These are phyloP conservation scores for Selaginella moellendorffii DNA, from an alignment of 75 land plant genomes.

Conservation along the genomic window DNA sequence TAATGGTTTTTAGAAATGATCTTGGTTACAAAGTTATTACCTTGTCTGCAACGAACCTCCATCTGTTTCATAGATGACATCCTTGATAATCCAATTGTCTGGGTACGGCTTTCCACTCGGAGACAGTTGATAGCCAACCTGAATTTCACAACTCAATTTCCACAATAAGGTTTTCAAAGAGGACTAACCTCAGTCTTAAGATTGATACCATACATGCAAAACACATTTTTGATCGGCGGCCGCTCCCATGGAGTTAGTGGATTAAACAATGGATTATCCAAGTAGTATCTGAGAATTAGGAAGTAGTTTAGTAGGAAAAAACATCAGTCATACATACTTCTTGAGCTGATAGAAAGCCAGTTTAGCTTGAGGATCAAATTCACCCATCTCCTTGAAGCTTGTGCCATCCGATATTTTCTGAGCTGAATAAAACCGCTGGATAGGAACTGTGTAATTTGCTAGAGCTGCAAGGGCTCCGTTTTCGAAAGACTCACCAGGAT, in stretches of 20 bases:
- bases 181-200: conserved; percentile 70
- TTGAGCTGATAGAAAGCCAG: too few species aligned
- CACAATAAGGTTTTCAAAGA: background rate
- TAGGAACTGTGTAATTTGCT: too few species aligned
- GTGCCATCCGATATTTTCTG: too few species aligned
- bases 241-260: conserved; percentile 98
- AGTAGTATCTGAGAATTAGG: conserved; percentile 85
- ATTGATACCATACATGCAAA: conserved; percentile 90
- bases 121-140: conserved; percentile 94
- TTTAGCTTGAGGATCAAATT: too few species aligned
- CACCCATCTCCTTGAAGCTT: too few species aligned
- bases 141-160: conserved; percentile 5
- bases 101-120: conserved; percentile 99
- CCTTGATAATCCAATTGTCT: conserved; percentile 93
- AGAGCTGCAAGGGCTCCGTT: too few species aligned
- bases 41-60: conserved; percentile 43
- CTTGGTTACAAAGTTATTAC: conserved; percentile 2
- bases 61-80: conserved; percentile 85
- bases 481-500: too few species aligned
- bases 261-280: conserved; percentile 83
- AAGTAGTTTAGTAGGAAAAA: too few species aligned
- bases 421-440: too few species aligned
- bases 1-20: background rate
- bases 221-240: conserved; percentile 84
- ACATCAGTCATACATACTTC: too few species aligned